Percentiles rank a stretch among this genome's conserved stretches.
phyloP scores from a whole-genome alignment of 345 rosid species.

The Hypericum androsaemum region DNA sequence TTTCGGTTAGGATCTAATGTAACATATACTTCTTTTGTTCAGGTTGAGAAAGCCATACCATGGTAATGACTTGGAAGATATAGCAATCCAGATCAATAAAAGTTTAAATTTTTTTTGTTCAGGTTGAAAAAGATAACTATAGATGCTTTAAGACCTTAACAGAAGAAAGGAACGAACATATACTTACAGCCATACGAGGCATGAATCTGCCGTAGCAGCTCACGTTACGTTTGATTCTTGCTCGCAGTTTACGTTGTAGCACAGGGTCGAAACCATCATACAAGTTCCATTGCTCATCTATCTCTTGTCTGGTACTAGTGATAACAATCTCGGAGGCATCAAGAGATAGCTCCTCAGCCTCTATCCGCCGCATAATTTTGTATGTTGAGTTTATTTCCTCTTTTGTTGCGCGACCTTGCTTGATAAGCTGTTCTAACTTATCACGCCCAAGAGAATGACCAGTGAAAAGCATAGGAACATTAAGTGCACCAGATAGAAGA shows the following conservation, averaged over 20 bases:
- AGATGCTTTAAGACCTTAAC: too few species aligned
- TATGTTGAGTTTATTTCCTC: conserved; percentile 89
- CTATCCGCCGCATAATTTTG: conserved; percentile 94
- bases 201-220: conserved; percentile 93
- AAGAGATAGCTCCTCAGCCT: conserved; percentile 85
- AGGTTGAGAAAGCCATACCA: too few species aligned
- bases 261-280: conserved; percentile 99
- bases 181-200: conserved; percentile 98
- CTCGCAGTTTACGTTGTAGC: conserved; percentile 81
- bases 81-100: too few species aligned
- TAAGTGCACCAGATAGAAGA: conserved; percentile 89
- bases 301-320: conserved; percentile 96
- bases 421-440: conserved; percentile 85
- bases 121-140: too few species aligned
- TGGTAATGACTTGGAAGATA: too few species aligned
- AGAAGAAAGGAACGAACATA: not conserved
- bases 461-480: conserved; percentile 95
- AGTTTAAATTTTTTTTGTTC: too few species aligned
- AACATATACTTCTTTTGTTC: too few species aligned
- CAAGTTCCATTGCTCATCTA: conserved; percentile 95
- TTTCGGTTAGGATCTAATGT: too few species aligned
- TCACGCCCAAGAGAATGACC: conserved; percentile 99
- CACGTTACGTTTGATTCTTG: conserved; percentile 87
- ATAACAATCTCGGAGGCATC: conserved; percentile 91
- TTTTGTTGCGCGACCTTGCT: conserved; percentile 80